These are phyloP conservation scores for Geranomyces variabilis DNA, from an alignment of 192 early-diverging fungal species.

Conservation along the genomic window DNA sequence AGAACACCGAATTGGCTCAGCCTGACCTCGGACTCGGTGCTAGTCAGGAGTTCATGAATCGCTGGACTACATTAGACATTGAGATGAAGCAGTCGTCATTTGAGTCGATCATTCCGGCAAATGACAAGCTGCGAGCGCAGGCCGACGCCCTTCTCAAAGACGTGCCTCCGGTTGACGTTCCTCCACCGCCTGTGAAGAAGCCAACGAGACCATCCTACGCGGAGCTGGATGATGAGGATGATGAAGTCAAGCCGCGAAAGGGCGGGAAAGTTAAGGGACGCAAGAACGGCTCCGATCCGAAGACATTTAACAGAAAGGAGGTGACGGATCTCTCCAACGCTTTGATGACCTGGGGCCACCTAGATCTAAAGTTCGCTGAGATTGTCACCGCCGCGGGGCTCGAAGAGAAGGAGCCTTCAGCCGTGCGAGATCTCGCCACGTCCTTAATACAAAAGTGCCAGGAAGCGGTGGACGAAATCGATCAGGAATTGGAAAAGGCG, in stretches of 20 bases:
- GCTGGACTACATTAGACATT: constrained; percentile 94
- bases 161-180: constrained; percentile 19
- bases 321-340: constrained; percentile 78
- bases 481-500: constrained; percentile 32
- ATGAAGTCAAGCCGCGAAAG: constrained; percentile 40
- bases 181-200: constrained; percentile 33
- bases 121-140: constrained; percentile 69
- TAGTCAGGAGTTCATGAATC: constrained; percentile 91
- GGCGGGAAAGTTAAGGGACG: background rate
- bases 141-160: constrained; percentile 43
- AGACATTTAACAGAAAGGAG: constrained; percentile 75
- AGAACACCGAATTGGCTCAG: constrained; percentile 77
- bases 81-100: constrained; percentile 74
- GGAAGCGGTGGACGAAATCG: constrained; percentile 51
- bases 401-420: constrained; percentile 52
- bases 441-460: constrained; percentile 60
- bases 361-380: constrained; percentile 77
- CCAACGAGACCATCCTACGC: constrained; percentile 22
- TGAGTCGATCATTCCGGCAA: constrained; percentile 95
- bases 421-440: constrained; percentile 47
- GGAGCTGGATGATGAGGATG: constrained; percentile 38
- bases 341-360: constrained; percentile 82
- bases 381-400: constrained; percentile 83
- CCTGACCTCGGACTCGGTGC: constrained; percentile 63
- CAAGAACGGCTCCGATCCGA: constrained; percentile 37